These are phyloP conservation scores for Skeletonema costatum DNA, from an alignment of 108 stramenopile genomes.

Conservation along the genomic window DNA sequence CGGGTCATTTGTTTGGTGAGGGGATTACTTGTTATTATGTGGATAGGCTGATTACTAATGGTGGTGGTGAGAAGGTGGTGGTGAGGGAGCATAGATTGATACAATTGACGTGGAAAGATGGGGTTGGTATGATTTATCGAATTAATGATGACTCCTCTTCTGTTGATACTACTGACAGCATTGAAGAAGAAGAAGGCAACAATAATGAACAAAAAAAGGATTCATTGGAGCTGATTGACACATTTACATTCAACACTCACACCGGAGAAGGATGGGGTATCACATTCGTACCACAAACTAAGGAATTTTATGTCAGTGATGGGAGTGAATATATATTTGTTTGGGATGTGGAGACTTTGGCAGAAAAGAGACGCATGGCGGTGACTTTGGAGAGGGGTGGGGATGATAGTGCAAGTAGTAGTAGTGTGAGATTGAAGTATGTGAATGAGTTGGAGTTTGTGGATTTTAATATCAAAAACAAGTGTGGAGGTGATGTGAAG, in stretches of 20 bases:
- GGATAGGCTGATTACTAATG: neutral
- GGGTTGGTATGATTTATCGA: conserved; percentile 54
- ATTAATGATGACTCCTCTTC: too few relatives aligned
- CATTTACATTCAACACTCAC: conserved; percentile 49
- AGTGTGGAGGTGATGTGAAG: neutral
- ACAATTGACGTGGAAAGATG: conserved; percentile 75
- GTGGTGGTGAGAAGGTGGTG: neutral
- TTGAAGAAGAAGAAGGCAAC: neutral
- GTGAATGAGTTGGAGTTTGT: conserved; percentile 85
- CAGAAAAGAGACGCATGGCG: conserved; percentile 39
- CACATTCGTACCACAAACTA: conserved; percentile 55
- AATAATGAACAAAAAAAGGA: neutral
- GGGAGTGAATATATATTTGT: conserved; percentile 60
- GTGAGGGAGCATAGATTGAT: conserved; percentile 56
- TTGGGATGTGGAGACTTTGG: conserved; percentile 66
- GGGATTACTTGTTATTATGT: conserved; percentile 60
- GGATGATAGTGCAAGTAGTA: neutral
- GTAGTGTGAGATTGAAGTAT: conserved; percentile 16
- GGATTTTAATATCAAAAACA: conserved; percentile 8
- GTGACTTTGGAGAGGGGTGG: conserved; percentile 24
- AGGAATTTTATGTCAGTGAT: conserved; percentile 76
- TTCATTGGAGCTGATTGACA: conserved; percentile 30
- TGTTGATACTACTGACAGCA: neutral
- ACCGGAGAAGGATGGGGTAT: conserved; percentile 87
- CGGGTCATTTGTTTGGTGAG: conserved; percentile 69